Base-by-base conservation (phyloP, 257 asterid species). In the Ligustrum vulgare region DNA sequence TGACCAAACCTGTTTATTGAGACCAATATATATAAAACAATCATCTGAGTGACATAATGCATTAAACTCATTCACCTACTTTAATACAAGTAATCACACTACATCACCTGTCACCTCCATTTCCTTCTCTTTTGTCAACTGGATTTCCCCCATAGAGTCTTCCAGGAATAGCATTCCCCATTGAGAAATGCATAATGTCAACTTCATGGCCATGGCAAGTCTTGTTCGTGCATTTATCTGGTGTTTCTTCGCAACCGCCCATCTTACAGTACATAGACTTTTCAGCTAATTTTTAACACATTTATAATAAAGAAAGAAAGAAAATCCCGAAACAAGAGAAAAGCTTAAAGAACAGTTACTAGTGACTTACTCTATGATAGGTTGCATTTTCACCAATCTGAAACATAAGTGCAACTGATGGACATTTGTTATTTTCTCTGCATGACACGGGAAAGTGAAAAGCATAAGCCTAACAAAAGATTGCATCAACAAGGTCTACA, bases 161-260 rank as follows among this genome's bases (percentile, higher is more conserved):
- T 78, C 94, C 94, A 18, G 94, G 94, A 71, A 89, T 86, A 33
- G 94, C 89, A 77, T 47, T 84, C 74, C 92, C 92, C 20, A 84
- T 74, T 11, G 92, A 87, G 85, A 89, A 89, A 80, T 87, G 94
- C 92, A 89, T 80, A 56, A 89, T 85, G 80, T 89, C 94, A 78
- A 87, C 92, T 81, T 89, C 92, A 75, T 87, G 82, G 72, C 92
- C 89, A 20, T 72, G 87, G 81, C 94, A 87, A 67, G 84, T 87
- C 86, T 84, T 86, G 84, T 79, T 87, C 2, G 86, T 84, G 85
- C 94, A 89, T 78, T 85, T 66, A 80, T 67, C 82, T 5, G 83
- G 85, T 77, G 51, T 82, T 80, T 89, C 82, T 79, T 75, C 82
- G 15, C 92, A 87, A 64, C 91, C 92, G 37, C 94, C 94, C 94